phyloP scores from a whole-genome alignment of 768 basidiomycete species.

The Kwoniella bestiolae region DNA sequence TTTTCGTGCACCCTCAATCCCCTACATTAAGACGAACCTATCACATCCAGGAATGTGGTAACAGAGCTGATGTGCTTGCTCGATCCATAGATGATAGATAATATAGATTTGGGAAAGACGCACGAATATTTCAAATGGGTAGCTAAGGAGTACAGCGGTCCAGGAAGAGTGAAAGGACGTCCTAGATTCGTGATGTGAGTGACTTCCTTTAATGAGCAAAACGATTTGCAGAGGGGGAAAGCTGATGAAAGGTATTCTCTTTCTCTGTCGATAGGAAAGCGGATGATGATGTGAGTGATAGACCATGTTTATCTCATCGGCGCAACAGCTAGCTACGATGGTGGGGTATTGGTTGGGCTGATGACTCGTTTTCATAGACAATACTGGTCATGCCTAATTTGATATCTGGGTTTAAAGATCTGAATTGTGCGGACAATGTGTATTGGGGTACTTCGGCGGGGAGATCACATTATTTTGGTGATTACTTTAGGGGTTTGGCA shows the following conservation, averaged over 20 bases:
- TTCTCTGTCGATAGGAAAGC: constrained; percentile 50
- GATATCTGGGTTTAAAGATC: constrained; percentile 52
- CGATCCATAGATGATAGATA: constrained; percentile 50
- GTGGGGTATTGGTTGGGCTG: neutral
- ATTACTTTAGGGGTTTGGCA: constrained; percentile 57
- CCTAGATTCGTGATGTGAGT: constrained; percentile 58
- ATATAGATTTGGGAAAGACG: constrained; percentile 58
- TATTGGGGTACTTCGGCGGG: constrained; percentile 58
- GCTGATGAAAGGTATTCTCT: neutral
- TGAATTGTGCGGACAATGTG: constrained; percentile 57
- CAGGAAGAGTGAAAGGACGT: constrained; percentile 52
- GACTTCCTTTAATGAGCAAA: no score
- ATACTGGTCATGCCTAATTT: constrained; percentile 58
- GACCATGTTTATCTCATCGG: no score
- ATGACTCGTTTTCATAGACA: constrained; percentile 37
- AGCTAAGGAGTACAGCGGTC: constrained; percentile 52
- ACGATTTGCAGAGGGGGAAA: neutral
- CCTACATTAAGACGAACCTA: no score
- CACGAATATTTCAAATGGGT: constrained; percentile 58
- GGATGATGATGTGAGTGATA: constrained; percentile 57
- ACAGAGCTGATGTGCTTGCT: neutral
- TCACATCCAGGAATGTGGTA: no score
- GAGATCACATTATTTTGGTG: constrained; percentile 53
- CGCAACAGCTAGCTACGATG: neutral
- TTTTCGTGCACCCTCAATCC: no score